These are phyloP conservation scores for Leucocoprinus birnbaumii DNA, from an alignment of 768 basidiomycete species.

Conservation along the genomic window DNA sequence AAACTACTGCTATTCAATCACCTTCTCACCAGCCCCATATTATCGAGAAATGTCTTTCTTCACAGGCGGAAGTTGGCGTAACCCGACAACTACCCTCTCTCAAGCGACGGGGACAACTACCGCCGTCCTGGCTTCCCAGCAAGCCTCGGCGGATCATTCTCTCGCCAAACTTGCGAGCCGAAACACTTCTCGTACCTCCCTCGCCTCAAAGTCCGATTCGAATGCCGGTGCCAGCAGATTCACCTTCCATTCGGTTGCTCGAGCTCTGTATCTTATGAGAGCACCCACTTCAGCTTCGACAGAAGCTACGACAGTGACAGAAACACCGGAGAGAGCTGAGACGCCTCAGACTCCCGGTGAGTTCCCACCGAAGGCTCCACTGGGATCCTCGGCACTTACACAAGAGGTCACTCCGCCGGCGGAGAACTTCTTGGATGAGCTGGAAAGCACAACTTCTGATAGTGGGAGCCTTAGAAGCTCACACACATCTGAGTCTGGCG, in stretches of 20 bases:
- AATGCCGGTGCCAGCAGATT: background rate
- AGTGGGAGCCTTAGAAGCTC: background rate
- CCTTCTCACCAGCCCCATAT: background rate
- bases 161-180: background rate
- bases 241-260: background rate
- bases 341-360: background rate
- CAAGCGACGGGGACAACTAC: slow-evolving; percentile 1
- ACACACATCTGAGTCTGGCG: background rate
- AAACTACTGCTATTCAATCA: background rate
- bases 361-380: background rate
- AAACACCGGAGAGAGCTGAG: background rate
- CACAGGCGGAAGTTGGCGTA: slow-evolving; percentile 7
- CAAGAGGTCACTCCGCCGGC: background rate
- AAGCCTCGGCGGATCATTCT: background rate
- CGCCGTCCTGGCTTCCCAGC: background rate
- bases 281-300: background rate
- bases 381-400: background rate
- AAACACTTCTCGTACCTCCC: background rate
- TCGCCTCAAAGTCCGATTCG: background rate
- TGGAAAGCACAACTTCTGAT: background rate
- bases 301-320: no score
- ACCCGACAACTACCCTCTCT: background rate
- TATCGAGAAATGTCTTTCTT: slow-evolving; percentile 1
- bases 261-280: slow-evolving; percentile 3
- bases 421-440: background rate